Conservation (phyloP, 129 eudicot species). For the Pseudognaphalium luteoalbum region DNA sequence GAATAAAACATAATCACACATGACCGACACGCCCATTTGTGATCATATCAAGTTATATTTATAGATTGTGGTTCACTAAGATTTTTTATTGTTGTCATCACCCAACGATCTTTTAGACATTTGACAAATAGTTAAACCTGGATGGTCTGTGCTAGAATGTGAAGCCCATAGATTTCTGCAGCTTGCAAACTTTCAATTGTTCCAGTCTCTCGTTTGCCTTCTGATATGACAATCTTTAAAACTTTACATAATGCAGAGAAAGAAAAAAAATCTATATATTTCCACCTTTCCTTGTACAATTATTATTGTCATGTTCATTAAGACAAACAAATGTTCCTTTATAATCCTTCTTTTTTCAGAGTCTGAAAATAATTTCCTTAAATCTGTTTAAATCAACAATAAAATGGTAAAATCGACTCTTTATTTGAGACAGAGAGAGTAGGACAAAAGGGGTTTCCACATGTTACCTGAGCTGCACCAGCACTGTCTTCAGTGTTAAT, state of each 20-base stretch:
- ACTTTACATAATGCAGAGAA: neutral
- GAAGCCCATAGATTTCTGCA: conserved; percentile 3
- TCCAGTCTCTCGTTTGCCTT: neutral
- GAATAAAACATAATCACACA: neutral
- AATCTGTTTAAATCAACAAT: neutral
- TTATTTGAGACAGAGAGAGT: neutral
- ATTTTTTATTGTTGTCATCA: too few species aligned
- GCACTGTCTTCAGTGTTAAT: conserved; percentile 1
- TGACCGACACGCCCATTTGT: neutral
- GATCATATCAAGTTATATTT: too few species aligned
- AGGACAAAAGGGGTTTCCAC: neutral
- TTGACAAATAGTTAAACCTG: neutral
- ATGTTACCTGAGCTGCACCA: conserved; percentile 6
- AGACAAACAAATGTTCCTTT: neutral
- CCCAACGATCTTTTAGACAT: neutral
- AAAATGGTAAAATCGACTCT: neutral
- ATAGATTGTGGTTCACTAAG: too few species aligned
- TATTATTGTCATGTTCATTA: neutral
- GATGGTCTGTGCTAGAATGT: neutral
- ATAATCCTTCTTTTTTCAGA: too few species aligned
- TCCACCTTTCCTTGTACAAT: neutral
- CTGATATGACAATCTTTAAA: neutral
- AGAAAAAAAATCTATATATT: neutral
- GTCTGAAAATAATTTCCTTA: neutral
- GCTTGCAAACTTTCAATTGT: neutral